Evolutionary conservation across 1,139 yeast species (phyloP), one percentile per base, ranked within the genome.

Genomic region (Kodamaea sp.): DNA sequence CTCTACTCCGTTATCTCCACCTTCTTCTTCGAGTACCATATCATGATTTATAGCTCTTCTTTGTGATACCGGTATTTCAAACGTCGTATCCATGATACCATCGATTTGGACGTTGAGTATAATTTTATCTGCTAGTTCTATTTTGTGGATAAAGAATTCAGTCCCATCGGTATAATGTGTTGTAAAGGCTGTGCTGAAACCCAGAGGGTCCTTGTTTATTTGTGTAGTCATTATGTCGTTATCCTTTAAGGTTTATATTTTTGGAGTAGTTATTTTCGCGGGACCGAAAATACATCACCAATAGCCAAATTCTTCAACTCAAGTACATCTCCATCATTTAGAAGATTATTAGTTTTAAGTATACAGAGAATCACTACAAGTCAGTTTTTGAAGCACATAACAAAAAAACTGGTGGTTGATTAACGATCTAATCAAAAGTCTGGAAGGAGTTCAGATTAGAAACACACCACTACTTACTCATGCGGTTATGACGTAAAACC

Each of bases 71-170:
- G 75, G 73, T 7, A 71, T 50, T 34, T 67, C 69, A 40, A 66
- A 65, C 0, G 75, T 68, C 9, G 74, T 61, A 47, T 70, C 76
- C 48, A 65, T 61, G 6, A 64, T 57, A 1, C 74, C 74, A 47
- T 70, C 55, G 29, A 63, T 56, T 27, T 63, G 57, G 7, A 71
- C 53, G 40, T 69, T 70, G 38, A 70, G 38, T 10, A 71, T 58
- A 36, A 62, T 52, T 37, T 62, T 61, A 42, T 70, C 70, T 1
- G 48, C 59, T 5, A 63, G 51, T 29, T 64, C 67, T n/a, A 71
- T 46, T 40, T 57, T 60, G 42, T 67, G 75, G 52, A 70, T 68
- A 29, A 52, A 48, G 35, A 67, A 55, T 24, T 44, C 47, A 9
- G 45, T 37, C 30, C 53, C 57, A 12, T 42, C 43, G 7, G 24